A percentile compares a stretch with the other conserved stretches of the same genome.
Evolutionary conservation across 495 filamentous ascomycete species (phyloP).

Genomic region (Lasiosphaeria hispida): DNA sequence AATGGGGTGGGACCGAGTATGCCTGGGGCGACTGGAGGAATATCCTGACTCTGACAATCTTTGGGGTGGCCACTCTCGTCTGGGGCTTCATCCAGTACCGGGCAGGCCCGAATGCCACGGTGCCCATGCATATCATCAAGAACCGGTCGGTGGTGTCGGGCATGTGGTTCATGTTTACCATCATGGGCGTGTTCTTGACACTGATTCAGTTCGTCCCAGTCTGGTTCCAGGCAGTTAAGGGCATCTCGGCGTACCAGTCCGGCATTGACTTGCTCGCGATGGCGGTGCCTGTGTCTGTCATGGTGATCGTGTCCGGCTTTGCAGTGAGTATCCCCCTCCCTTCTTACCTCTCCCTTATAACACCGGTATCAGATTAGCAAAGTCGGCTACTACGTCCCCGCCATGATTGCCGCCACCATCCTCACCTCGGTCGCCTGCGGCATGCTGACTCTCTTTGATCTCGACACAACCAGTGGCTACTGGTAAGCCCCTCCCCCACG

Average conservation of each 20-base stretch:
- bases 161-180: neutral
- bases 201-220: neutral
- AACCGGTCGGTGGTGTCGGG: neutral
- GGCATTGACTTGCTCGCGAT: conserved; percentile 51
- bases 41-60: conserved; percentile 49
- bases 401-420: conserved; percentile 47
- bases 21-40: conserved; percentile 61
- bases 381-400: conserved; percentile 60
- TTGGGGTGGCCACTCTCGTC: conserved; percentile 27
- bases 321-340: conserved; percentile 33
- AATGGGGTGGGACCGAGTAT: conserved; percentile 75
- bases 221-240: conserved; percentile 65
- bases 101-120: conserved; percentile 19
- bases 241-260: conserved; percentile 45
- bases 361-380: conserved; percentile 31
- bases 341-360: conserved; percentile 28
- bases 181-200: neutral
- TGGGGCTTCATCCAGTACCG: conserved; percentile 28
- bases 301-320: conserved; percentile 53
- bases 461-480: conserved; percentile 36
- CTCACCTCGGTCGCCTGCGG: conserved; percentile 58
- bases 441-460: conserved; percentile 55
- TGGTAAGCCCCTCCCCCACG: conserved; percentile 38
- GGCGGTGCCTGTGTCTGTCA: conserved; percentile 31
- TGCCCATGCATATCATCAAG: neutral